phyloP scores from a whole-genome alignment of 345 rosid genomes.

The Syzygium aromaticum region DNA sequence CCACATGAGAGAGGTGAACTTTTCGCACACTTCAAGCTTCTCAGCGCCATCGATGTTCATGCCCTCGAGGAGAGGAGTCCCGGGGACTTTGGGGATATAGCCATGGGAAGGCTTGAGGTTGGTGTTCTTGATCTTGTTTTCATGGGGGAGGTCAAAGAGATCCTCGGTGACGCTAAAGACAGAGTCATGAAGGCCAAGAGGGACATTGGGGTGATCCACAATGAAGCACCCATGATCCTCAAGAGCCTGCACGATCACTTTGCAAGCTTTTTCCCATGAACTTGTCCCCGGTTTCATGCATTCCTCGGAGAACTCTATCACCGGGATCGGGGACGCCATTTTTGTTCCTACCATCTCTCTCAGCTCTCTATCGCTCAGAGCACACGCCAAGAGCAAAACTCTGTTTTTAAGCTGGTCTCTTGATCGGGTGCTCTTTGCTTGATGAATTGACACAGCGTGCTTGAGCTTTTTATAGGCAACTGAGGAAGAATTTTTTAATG shows the following conservation, averaged over 20 bases:
- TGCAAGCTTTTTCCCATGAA: constrained; percentile 12
- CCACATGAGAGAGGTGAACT: constrained; percentile 39
- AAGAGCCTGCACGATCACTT: constrained; percentile 8
- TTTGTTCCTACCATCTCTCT: neutral
- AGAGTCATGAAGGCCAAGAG: constrained; percentile 3
- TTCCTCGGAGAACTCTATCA: constrained; percentile 1
- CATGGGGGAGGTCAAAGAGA: constrained; percentile 21
- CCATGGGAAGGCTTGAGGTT: constrained; percentile 26
- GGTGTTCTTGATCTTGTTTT: constrained; percentile 29
- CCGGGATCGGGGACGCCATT: constrained; percentile 1
- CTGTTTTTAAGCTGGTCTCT: neutral
- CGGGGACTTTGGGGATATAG: constrained; percentile 24
- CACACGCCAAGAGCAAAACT: neutral
- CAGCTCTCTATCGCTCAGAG: neutral
- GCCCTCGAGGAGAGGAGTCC: constrained; percentile 31
- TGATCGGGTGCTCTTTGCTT: neutral
- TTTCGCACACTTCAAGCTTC: constrained; percentile 13
- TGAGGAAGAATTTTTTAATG: neutral
- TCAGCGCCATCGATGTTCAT: constrained; percentile 25
- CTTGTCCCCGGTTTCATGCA: constrained; percentile 8
- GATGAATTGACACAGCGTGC: neutral
- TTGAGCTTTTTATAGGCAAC: neutral
- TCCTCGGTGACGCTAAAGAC: constrained; percentile 3
- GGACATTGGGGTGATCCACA: neutral
- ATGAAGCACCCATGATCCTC: constrained; percentile 23